These are phyloP conservation scores for Cutaneotrichosporon cyanovorans DNA, from an alignment of 1,284 basidiomycete species.

Conservation along the genomic window DNA sequence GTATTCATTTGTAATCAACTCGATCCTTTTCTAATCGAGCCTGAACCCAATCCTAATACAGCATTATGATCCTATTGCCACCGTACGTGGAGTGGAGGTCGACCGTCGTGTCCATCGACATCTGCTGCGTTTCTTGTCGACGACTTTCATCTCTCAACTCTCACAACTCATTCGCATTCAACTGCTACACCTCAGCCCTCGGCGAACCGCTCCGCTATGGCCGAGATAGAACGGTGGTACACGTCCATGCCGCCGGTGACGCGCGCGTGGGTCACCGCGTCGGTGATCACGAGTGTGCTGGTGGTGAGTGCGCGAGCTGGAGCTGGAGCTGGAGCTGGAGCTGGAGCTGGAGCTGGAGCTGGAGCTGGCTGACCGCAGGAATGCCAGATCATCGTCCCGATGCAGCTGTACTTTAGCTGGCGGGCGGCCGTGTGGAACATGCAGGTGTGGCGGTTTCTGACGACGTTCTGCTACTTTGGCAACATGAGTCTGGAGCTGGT, in stretches of 20 bases:
- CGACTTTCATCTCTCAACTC: too few relatives aligned
- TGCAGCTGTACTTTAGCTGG: conserved; percentile 87
- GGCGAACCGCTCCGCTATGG: too few relatives aligned
- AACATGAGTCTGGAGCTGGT: conserved; percentile 86
- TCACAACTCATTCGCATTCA: too few relatives aligned
- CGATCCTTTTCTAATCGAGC: too few relatives aligned
- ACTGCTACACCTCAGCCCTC: too few relatives aligned
- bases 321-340: too few relatives aligned
- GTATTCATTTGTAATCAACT: too few relatives aligned
- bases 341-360: too few relatives aligned
- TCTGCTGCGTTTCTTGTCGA: too few relatives aligned
- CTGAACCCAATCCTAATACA: too few relatives aligned
- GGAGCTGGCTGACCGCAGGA: conserved; percentile 53
- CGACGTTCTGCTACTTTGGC: conserved; percentile 95
- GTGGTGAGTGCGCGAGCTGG: conserved; percentile 55
- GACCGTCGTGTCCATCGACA: not conserved
- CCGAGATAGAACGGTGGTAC: conserved; percentile 53
- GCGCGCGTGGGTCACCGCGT: conserved; percentile 67
- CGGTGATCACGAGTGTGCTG: conserved; percentile 69
- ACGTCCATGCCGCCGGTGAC: conserved; percentile 84
- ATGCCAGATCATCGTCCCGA: conserved; percentile 78
- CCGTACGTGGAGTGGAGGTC: not conserved
- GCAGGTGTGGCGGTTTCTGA: conserved; percentile 80
- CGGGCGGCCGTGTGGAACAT: conserved; percentile 70
- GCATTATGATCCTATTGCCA: too few relatives aligned